Conservation (phyloP, 1,284 basidiomycete species). For the Cutaneotrichosporon cavernicola region DNA sequence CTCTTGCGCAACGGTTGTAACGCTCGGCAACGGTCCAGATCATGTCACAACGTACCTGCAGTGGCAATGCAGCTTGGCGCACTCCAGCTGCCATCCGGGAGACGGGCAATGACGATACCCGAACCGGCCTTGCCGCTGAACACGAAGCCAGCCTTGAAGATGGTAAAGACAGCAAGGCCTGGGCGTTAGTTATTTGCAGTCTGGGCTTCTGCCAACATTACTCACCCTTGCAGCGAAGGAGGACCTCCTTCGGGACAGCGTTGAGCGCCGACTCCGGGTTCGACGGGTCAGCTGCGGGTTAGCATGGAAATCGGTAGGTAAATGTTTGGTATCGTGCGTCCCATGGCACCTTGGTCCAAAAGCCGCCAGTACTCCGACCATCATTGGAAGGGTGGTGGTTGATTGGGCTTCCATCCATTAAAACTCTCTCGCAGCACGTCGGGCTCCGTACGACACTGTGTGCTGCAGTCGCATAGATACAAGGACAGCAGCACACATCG, state of each 20-base stretch:
- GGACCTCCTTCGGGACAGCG: conserved; percentile 88
- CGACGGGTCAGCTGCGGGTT: conserved; percentile 72
- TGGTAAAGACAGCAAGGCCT: conserved; percentile 95
- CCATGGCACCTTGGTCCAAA: no score
- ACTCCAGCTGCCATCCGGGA: conserved; percentile 95
- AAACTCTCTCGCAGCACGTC: no score
- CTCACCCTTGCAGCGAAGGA: conserved; percentile 81
- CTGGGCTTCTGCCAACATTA: not conserved
- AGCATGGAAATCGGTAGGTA: not conserved
- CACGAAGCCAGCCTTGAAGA: conserved; percentile 86
- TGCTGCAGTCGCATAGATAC: no score
- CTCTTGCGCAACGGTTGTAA: not conserved
- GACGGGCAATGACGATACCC: conserved; percentile 90
- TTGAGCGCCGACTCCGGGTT: conserved; percentile 89
- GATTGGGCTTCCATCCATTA: no score
- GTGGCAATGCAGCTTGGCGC: conserved; percentile 98
- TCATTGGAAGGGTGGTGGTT: no score
- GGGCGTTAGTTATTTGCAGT: conserved; percentile 2
- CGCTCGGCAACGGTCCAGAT: not conserved
- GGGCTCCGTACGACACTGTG: no score
- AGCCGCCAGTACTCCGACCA: no score
- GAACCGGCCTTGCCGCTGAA: conserved; percentile 96
- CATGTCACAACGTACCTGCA: conserved; percentile 59
- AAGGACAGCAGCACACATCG: no score
- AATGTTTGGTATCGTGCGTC: no score